A percentile compares a stretch with the other conserved stretches of the same genome.
Evolutionary conservation across 2,329 filamentous ascomycete genomes (phyloP).

Genomic region (Nothomitra cinnamomea): DNA sequence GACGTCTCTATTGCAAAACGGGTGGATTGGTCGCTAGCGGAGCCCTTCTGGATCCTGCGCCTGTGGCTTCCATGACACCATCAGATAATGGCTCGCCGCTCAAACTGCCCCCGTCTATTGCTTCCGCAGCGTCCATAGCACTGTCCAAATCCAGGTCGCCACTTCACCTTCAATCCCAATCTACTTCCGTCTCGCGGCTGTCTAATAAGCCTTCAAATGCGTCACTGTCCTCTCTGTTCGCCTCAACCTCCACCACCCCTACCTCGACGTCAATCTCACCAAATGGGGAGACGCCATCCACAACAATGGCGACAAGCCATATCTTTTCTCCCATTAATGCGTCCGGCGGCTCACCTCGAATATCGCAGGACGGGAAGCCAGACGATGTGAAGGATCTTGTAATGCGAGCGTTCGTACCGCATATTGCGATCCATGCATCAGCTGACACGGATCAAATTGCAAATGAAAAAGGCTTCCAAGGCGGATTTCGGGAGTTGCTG

Average conservation of each 20-base stretch:
- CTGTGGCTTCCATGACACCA: conserved; percentile 47
- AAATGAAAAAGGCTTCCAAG: conserved; percentile 65
- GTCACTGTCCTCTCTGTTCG: conserved; percentile 34
- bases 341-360: conserved; percentile 6
- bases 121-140: conserved; percentile 43
- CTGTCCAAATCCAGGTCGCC: conserved; percentile 42
- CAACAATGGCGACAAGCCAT: neutral
- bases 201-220: conserved; percentile 36
- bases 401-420: conserved; percentile 71
- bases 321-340: neutral
- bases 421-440: conserved; percentile 76
- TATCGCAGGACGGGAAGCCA: conserved; percentile 24
- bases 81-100: conserved; percentile 45
- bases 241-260: conserved; percentile 29
- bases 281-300: conserved; percentile 11
- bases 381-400: conserved; percentile 49
- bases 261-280: conserved; percentile 23
- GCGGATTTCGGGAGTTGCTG: conserved; percentile 69
- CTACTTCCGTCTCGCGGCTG: conserved; percentile 39
- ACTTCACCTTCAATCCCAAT: conserved; percentile 38
- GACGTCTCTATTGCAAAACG: too few species aligned
- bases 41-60: neutral
- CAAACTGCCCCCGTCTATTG: conserved; percentile 53
- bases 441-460: conserved; percentile 68
- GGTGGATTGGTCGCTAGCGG: neutral